phyloP scores from a whole-genome alignment of 331 rosid genomes.

The Quercus phellos region DNA sequence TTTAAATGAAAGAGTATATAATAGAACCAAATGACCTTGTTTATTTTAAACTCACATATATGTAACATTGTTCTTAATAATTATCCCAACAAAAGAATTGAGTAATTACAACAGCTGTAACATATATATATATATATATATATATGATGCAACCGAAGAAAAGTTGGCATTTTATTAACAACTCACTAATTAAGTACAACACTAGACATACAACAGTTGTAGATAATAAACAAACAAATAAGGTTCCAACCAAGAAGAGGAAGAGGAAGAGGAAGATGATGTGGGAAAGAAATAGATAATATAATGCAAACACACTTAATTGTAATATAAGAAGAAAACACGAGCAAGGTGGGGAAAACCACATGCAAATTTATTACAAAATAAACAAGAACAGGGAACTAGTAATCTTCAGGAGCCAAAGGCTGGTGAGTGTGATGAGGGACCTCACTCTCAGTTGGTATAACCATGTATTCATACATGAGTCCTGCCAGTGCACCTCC shows the following conservation, averaged over 20 bases:
- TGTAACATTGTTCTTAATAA: no score
- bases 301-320: not conserved
- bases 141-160: not conserved
- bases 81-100: no score
- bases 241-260: constrained; percentile 3
- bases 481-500: constrained; percentile 86
- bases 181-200: not conserved
- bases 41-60: no score
- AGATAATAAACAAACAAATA: constrained; percentile 10
- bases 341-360: not conserved
- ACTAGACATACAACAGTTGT: constrained; percentile 2
- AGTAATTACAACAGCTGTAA: no score
- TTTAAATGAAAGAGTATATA: no score
- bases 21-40: no score
- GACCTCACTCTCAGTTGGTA: constrained; percentile 51
- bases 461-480: constrained; percentile 64
- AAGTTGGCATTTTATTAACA: constrained; percentile 47
- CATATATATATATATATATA: no score
- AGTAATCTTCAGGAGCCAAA: constrained; percentile 91
- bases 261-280: not conserved
- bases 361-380: not conserved
- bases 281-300: not conserved
- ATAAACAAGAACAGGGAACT: not conserved
- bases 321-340: not conserved
- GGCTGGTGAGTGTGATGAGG: constrained; percentile 75